Base-by-base conservation (phyloP, 192 early-diverging fungal genomes). In the Spinellus fusiger region DNA sequence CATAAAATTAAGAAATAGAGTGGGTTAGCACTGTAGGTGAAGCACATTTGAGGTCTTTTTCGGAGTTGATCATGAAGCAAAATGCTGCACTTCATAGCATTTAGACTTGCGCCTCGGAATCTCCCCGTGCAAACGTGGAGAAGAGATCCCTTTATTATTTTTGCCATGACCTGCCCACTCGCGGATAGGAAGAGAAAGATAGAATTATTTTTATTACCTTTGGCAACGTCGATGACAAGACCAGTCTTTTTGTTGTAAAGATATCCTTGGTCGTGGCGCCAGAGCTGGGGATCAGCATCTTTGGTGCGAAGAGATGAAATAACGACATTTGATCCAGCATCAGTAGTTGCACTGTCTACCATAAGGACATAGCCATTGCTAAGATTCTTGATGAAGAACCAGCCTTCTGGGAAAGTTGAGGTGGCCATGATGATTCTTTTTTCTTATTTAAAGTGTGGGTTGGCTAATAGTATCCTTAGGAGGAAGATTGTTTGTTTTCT, bases 381-480 rank as follows among this genome's bases (percentile, higher is more conserved):
- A 25, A 12, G 57, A 29, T 64, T 70, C 26, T 70, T 70, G 54
- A 70, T 64, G 56, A 59, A 70, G 35, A 70, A 70, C 68, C 68
- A 70, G 26, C 62, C 68, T 54, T 70, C 56, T 55, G 68, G 68
- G 49, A 70, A 70, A 50, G 20, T 26, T 25, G 49, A 22, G 26
- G 49, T 50, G 47, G 16, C 10, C 33, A 46, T 27, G 44, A 25
- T n/a, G n/a, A n/a, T n/a, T n/a, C n/a, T n/a, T n/a, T 37, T 37
- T 37, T 37, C 35, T 37, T 37, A 37, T 5, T 5, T 37, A 37
- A 37, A 37, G 35, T 37, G 13, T 5, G 5, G 35, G 5, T 37
- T 37, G 13, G 35, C 35, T n/a, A n/a, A n/a, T n/a, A n/a, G n/a
- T n/a, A n/a, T n/a, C n/a, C n/a, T n/a, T n/a, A n/a, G n/a, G n/a